phyloP scores from a whole-genome alignment of 1,284 basidiomycete genomes.

The Moniliella sp. region DNA sequence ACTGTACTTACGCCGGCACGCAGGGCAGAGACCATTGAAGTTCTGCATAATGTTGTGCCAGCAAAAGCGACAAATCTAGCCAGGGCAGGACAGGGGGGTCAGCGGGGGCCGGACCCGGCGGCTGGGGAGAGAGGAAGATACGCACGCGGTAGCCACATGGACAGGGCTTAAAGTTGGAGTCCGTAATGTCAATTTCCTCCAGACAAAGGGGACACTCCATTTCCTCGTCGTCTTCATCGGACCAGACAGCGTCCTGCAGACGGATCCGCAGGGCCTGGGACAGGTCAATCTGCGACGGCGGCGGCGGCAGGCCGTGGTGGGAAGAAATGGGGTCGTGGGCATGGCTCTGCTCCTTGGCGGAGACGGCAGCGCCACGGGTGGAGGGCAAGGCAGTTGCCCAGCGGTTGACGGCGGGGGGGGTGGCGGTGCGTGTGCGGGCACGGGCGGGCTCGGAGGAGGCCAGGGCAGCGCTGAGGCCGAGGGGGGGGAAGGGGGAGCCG shows the following conservation, averaged over 20 bases:
- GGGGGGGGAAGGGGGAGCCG: too few species aligned
- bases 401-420: too few species aligned
- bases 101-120: background rate
- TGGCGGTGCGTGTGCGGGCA: too few species aligned
- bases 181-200: slow-evolving; percentile 94
- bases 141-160: slow-evolving; percentile 88
- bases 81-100: background rate
- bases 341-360: too few species aligned
- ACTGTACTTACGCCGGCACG: slow-evolving; percentile 78
- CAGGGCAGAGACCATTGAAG: slow-evolving; percentile 85
- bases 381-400: too few species aligned
- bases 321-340: too few species aligned
- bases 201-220: slow-evolving; percentile 93
- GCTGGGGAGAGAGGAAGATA: slow-evolving; percentile 1
- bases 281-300: slow-evolving; percentile 21
- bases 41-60: slow-evolving; percentile 96
- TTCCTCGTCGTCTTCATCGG: slow-evolving; percentile 92
- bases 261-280: slow-evolving; percentile 37
- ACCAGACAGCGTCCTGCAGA: slow-evolving; percentile 94
- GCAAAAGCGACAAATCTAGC: slow-evolving; percentile 90
- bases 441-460: too few species aligned
- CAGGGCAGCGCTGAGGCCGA: too few species aligned
- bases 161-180: slow-evolving; percentile 97
- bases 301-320: slow-evolving; percentile 21
- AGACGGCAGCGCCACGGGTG: too few species aligned